Base-by-base conservation (phyloP, 305 asterid species). In the Plantago coronopus region DNA sequence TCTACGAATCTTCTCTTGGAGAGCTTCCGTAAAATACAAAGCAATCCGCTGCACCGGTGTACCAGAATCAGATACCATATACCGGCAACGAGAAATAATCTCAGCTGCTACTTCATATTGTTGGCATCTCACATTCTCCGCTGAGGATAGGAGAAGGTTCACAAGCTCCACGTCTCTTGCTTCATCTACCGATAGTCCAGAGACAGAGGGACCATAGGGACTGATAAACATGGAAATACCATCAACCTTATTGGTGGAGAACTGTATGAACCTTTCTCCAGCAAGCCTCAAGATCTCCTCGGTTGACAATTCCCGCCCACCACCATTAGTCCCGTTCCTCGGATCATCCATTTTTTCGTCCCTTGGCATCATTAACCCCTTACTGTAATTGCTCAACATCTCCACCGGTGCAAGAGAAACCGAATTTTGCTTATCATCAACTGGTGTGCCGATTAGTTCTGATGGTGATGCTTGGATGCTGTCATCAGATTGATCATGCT, bases 231-330 rank as follows among this genome's bases (percentile, higher is more conserved):
- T 65, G 20, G 91, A 77, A 46, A 79, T 56, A 11, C 82, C 86
- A 29, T 85, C 86, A 10, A 60, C 48, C 31, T 62, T 75, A 61
- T 70, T 78, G 58, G 86, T 72, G 54, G 82, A 77, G 63, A 77
- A 83, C 13, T 78, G 84, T 53, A 83, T 72, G 79, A 73, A 85
- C 54, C 76, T 77, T 55, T 81, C 88, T 43, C 83, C 94, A 2
- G 80, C 90, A 44, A 74, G 25, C 72, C 70, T 78, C 48, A 81
- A 23, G 54, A 78, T 77, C n/a, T 85, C 87, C 14, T 67, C 79
- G 38, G 72, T 45, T 22, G 86, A 73, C 21, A 83, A 17, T 40
- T 65, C 72, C 18, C 46, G 57, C 31, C 54, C 51, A 17, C 50
- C 62, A 21, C 5, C 43, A 6, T 18, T 17, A 16, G 17, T 31